Evolutionary conservation across 2,329 filamentous ascomycete species (phyloP).

Genomic region (Pseudodiploospora longispora): DNA sequence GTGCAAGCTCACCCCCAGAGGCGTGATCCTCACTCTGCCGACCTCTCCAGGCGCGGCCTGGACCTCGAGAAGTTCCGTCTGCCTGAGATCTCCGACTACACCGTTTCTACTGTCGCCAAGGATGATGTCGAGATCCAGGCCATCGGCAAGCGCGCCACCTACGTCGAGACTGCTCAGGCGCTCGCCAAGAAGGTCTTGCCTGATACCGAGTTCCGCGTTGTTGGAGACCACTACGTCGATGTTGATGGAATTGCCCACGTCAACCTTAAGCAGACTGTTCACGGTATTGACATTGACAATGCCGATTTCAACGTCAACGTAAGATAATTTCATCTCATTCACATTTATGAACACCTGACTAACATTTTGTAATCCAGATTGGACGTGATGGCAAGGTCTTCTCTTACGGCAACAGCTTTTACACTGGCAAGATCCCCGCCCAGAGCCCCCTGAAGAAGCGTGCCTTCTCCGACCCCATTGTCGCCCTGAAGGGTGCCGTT

Average conservation of each 20-base stretch:
- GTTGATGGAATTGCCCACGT: conserved; percentile 48
- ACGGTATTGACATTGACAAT: conserved; percentile 53
- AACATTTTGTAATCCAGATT: conserved; percentile 25
- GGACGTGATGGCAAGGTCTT: conserved; percentile 45
- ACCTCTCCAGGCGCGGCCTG: conserved; percentile 21
- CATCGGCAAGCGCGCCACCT: conserved; percentile 17
- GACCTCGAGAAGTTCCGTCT: conserved; percentile 26
- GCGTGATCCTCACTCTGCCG: conserved; percentile 15
- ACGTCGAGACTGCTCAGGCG: conserved; percentile 36
- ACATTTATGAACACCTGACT: background rate
- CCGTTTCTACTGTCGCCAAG: conserved; percentile 4
- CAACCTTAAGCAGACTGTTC: conserved; percentile 50
- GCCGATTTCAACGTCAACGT: conserved; percentile 55
- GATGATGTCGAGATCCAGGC: conserved; percentile 10
- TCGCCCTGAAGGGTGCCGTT: conserved; percentile 34
- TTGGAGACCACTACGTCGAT: conserved; percentile 46
- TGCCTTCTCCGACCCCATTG: conserved; percentile 32
- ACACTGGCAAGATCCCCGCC: conserved; percentile 34
- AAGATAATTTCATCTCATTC: conserved; percentile 16
- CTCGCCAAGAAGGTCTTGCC: conserved; percentile 31
- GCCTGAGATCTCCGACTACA: conserved; percentile 22
- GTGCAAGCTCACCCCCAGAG: conserved; percentile 24
- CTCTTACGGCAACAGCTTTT: conserved; percentile 45
- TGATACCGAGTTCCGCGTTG: conserved; percentile 38
- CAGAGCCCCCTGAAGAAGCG: conserved; percentile 29